phyloP scores from a whole-genome alignment of 2,329 filamentous ascomycete species.

The Diaporthe sp. region DNA sequence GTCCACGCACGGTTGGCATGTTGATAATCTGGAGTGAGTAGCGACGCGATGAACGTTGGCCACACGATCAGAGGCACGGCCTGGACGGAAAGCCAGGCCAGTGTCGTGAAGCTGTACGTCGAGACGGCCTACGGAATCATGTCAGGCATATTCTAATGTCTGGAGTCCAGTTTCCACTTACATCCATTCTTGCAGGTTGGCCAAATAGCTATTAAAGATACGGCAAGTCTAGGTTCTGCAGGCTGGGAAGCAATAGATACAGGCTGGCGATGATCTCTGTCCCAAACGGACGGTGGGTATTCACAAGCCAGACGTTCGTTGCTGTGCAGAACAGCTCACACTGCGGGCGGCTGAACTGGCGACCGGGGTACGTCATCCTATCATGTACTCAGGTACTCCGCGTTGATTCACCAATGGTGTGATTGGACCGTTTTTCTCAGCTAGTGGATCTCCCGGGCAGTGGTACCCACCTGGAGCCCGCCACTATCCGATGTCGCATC shows the following conservation, averaged over 20 bases:
- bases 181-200: conserved; percentile 35
- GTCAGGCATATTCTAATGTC: neutral
- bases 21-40: conserved; percentile 55
- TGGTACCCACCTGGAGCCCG: conserved; percentile 30
- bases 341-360: neutral
- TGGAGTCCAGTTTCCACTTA: conserved; percentile 7
- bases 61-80: conserved; percentile 62
- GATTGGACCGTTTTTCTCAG: conserved; percentile 2
- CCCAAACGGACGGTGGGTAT: neutral
- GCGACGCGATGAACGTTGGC: conserved; percentile 61
- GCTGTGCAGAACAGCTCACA: neutral
- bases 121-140: conserved; percentile 59
- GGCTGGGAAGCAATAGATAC: neutral
- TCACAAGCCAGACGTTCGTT: conserved; percentile 10
- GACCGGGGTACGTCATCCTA: conserved; percentile 26
- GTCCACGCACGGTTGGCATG: conserved; percentile 49
- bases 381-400: neutral
- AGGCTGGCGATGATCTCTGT: neutral
- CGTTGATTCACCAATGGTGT: conserved; percentile 12
- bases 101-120: conserved; percentile 64
- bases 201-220: neutral
- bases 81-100: conserved; percentile 66
- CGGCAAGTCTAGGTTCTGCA: neutral
- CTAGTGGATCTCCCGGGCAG: neutral
- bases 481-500: conserved; percentile 41